Evolutionary conservation across 73 alveolate species (phyloP), one percentile per base, ranked within the genome.

Genomic region (Paramecium caudatum): DNA sequence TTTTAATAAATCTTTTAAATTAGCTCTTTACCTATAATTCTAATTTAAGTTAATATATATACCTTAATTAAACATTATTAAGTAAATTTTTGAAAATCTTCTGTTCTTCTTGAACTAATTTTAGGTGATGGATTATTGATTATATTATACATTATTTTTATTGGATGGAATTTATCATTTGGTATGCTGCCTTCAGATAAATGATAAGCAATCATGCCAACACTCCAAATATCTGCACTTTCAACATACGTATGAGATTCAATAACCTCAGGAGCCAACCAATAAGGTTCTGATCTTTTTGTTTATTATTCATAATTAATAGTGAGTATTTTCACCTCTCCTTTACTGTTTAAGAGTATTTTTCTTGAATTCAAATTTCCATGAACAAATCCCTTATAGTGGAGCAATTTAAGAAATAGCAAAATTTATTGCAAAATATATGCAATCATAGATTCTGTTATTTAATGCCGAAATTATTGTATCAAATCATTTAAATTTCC

Each of bases 241-340:
- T 55, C 80, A 27, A 27, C 45, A 10, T 27, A 27, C 12, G 30
- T 55, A 27, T 55, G 30, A 27, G 23, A 2, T 23, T 55, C 80
- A 3, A 55, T 19, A 9, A 25, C 30, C 30, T 55, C 80, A 27
- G 80, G 80, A 7, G 80, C 80, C 23, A 55, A 27, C 80, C 80
- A 55, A 55, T 23, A 55, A 3, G 80, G 80, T 27, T 55, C 80
- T 15, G 10, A 10, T 12, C 30, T 43, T 55, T 55, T 55, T 55
- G 23, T 55, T 6, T 10, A 55, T 55, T 55, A 27, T 23, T 55
- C 30, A 43, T 21, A 55, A 55, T 55, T 43, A 6, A 55, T 23
- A 55, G 30, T 55, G 10, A 55, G 30, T 21, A 55, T 27, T 23
- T 55, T 55, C 12, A 55, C 46, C 7, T 55, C 80, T 55, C 80